Evolutionary conservation across 768 basidiomycete species (phyloP).

Genomic region (Boletus patriciae): DNA sequence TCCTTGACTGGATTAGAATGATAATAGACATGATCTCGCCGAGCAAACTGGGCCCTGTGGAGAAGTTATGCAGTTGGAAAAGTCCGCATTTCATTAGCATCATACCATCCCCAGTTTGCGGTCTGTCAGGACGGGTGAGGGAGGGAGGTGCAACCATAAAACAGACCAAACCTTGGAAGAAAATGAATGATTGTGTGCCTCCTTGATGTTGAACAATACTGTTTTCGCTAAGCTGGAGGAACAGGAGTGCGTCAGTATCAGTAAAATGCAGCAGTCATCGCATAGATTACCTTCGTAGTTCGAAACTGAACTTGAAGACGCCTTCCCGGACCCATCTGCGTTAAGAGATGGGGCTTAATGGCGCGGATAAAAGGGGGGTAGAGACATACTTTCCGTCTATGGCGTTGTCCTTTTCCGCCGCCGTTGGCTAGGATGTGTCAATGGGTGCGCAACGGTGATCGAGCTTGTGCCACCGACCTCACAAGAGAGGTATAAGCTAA

Average conservation of each 20-base stretch:
- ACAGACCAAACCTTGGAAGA: slow-evolving; percentile 55
- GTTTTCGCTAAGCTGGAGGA: slow-evolving; percentile 45
- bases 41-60: slow-evolving; percentile 74
- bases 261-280: background rate
- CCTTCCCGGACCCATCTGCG: slow-evolving; percentile 82
- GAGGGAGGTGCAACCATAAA: background rate
- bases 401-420: slow-evolving; percentile 69
- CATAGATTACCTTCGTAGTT: slow-evolving; percentile 60
- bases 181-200: slow-evolving; percentile 81
- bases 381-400: slow-evolving; percentile 54
- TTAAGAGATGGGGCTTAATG: background rate
- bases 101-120: slow-evolving; percentile 86
- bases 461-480: slow-evolving; percentile 52
- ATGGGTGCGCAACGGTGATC: background rate
- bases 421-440: slow-evolving; percentile 57
- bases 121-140: slow-evolving; percentile 45
- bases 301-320: slow-evolving; percentile 83
- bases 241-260: background rate
- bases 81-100: background rate
- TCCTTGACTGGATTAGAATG: slow-evolving; percentile 49
- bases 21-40: slow-evolving; percentile 69
- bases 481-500: slow-evolving; percentile 79
- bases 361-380: background rate
- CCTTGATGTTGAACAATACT: slow-evolving; percentile 62
- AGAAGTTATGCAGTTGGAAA: slow-evolving; percentile 1